These are phyloP conservation scores for Eimeria maxima DNA, from an alignment of 169 alveolate species.

Conservation along the genomic window DNA sequence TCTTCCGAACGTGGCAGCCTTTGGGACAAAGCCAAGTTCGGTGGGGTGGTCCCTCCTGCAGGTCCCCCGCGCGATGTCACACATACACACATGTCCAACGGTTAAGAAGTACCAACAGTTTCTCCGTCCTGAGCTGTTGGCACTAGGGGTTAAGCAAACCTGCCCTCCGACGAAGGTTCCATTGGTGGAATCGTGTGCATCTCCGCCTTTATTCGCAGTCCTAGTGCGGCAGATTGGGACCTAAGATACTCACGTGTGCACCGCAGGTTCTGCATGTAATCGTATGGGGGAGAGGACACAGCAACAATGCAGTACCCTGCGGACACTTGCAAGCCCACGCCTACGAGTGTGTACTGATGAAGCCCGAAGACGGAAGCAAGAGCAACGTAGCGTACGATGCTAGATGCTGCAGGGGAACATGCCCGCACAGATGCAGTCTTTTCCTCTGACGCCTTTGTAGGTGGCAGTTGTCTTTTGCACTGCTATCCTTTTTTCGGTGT, in stretches of 20 bases:
- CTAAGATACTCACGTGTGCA: background rate
- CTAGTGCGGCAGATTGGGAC: background rate
- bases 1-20: slow-evolving; percentile 48
- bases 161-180: background rate
- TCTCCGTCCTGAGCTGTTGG: slow-evolving; percentile 37
- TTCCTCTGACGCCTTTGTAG: slow-evolving; percentile 46
- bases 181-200: background rate
- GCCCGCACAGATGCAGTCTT: slow-evolving; percentile 57
- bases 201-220: slow-evolving; percentile 1
- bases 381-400: background rate
- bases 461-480: slow-evolving; percentile 57
- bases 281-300: background rate
- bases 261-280: slow-evolving; percentile 25
- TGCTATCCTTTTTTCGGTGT: no score
- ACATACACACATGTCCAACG: background rate
- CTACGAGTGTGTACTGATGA: background rate
- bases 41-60: background rate
- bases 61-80: background rate
- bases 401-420: slow-evolving; percentile 15
- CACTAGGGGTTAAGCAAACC: background rate
- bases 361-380: background rate
- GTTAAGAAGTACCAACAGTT: background rate
- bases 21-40: slow-evolving; percentile 57
- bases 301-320: background rate
- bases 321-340: background rate